A percentile compares a stretch with the other conserved stretches of the same genome.
Evolutionary conservation across 2,329 filamentous ascomycete genomes (phyloP).

Genomic region (Gyromitra esculenta): DNA sequence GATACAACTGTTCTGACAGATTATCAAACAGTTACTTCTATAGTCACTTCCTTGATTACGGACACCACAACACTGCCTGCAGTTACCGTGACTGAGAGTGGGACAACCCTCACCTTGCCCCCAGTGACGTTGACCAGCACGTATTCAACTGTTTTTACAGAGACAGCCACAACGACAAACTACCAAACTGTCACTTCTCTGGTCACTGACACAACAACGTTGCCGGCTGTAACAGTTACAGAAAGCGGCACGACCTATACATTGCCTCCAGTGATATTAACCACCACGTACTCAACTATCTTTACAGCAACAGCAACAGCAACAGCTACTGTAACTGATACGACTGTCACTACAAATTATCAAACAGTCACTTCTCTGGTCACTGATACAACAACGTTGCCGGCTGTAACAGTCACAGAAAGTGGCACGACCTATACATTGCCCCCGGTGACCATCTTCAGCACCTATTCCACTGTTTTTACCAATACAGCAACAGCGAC

Average conservation of each 20-base stretch:
- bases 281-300: slow-evolving; percentile 29
- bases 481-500: slow-evolving; percentile 14
- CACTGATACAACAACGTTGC: slow-evolving; percentile 33
- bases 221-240: slow-evolving; percentile 35
- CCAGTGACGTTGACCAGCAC: slow-evolving; percentile 25
- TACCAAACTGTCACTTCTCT: slow-evolving; percentile 27
- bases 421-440: slow-evolving; percentile 33
- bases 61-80: slow-evolving; percentile 19
- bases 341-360: slow-evolving; percentile 11
- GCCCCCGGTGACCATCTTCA: slow-evolving; percentile 29
- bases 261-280: slow-evolving; percentile 24
- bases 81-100: slow-evolving; percentile 15
- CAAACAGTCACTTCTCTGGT: slow-evolving; percentile 29
- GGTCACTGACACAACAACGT: slow-evolving; percentile 27
- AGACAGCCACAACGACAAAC: slow-evolving; percentile 13
- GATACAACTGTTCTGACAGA: not conserved
- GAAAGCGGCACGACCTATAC: slow-evolving; percentile 27
- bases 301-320: not conserved
- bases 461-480: slow-evolving; percentile 33
- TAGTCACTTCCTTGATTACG: slow-evolving; percentile 19
- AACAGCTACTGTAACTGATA: slow-evolving; percentile 1
- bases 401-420: slow-evolving; percentile 32
- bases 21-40: not conserved
- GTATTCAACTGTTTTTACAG: slow-evolving; percentile 5
- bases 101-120: slow-evolving; percentile 13